These are phyloP conservation scores for Globisporangium solare DNA, from an alignment of 352 stramenopile species.

Conservation along the genomic window DNA sequence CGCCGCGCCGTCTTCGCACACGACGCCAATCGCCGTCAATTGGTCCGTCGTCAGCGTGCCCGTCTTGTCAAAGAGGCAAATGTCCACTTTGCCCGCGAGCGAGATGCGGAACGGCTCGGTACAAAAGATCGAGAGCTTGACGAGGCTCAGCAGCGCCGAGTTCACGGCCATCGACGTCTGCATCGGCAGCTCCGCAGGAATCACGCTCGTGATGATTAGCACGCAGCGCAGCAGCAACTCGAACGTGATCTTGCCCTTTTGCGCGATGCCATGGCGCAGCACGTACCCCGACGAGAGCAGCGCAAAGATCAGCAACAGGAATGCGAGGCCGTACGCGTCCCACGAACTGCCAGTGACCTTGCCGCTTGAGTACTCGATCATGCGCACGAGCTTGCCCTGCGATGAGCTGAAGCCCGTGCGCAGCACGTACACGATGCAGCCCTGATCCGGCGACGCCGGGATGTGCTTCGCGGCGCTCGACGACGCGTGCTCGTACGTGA, in stretches of 20 bases:
- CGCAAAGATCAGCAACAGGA: constrained; percentile 96
- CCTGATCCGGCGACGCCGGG: constrained; percentile 83
- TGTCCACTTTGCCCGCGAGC: constrained; percentile 94
- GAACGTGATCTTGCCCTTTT: constrained; percentile 92
- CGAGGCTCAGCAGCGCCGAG: constrained; percentile 91
- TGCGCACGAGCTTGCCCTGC: constrained; percentile 97
- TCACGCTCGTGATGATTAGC: constrained; percentile 98
- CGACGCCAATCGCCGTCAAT: constrained; percentile 91
- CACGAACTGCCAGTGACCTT: constrained; percentile 93
- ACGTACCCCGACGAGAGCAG: constrained; percentile 93
- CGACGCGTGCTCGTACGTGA: constrained; percentile 10
- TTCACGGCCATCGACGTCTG: constrained; percentile 97
- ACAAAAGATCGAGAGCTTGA: constrained; percentile 97
- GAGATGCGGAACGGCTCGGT: constrained; percentile 98
- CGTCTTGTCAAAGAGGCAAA: constrained; percentile 99
- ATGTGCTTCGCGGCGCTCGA: constrained; percentile 28
- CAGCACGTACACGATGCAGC: constrained; percentile 93
- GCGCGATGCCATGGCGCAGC: constrained; percentile 80
- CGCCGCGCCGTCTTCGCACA: constrained; percentile 59
- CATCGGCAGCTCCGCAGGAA: constrained; percentile 98
- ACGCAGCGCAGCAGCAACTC: constrained; percentile 97
- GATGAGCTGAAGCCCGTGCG: constrained; percentile 97
- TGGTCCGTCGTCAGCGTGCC: constrained; percentile 97
- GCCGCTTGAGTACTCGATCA: constrained; percentile 97
- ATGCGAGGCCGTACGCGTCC: constrained; percentile 96